Evolutionary conservation across 768 basidiomycete genomes (phyloP).

Genomic region (Leucocoprinus leucothites): DNA sequence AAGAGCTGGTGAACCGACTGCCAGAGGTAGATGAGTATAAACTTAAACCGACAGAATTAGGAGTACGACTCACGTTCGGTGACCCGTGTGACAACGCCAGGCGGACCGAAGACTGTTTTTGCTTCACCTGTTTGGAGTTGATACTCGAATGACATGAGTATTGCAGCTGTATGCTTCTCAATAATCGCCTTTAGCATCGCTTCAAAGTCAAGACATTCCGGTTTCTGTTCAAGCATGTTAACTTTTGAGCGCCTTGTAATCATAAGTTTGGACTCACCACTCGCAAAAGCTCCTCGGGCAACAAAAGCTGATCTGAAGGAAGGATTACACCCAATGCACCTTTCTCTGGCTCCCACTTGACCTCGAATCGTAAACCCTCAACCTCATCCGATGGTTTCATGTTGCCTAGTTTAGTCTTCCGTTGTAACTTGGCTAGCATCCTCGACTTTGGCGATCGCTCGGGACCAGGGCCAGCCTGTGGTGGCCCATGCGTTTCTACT

Average conservation of each 20-base stretch:
- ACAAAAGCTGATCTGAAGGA: slow-evolving; percentile 40
- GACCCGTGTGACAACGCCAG: slow-evolving; percentile 55
- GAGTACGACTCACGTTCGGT: slow-evolving; percentile 45
- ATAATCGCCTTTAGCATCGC: slow-evolving; percentile 61
- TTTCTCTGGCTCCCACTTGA: slow-evolving; percentile 74
- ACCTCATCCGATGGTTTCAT: slow-evolving; percentile 69
- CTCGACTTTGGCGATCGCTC: slow-evolving; percentile 52
- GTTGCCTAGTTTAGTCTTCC: slow-evolving; percentile 55
- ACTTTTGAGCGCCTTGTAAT: background rate
- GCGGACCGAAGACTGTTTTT: slow-evolving; percentile 56
- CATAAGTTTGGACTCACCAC: slow-evolving; percentile 47
- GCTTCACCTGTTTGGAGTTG: slow-evolving; percentile 49
- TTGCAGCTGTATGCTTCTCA: slow-evolving; percentile 58
- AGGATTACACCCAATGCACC: slow-evolving; percentile 62
- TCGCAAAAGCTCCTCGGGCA: slow-evolving; percentile 39
- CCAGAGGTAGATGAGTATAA: slow-evolving; percentile 1
- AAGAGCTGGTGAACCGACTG: slow-evolving; percentile 57
- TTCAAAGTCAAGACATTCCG: slow-evolving; percentile 74
- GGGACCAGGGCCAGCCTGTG: slow-evolving; percentile 39
- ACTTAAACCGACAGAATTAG: background rate
- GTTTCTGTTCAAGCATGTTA: slow-evolving; percentile 39
- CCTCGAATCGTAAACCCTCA: slow-evolving; percentile 64
- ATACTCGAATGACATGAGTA: slow-evolving; percentile 54
- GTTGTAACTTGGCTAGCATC: slow-evolving; percentile 60
- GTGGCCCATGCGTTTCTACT: slow-evolving; percentile 42